These are phyloP conservation scores for Keithomyces neogunnii DNA, from an alignment of 2,329 filamentous ascomycete genomes.

Conservation along the genomic window DNA sequence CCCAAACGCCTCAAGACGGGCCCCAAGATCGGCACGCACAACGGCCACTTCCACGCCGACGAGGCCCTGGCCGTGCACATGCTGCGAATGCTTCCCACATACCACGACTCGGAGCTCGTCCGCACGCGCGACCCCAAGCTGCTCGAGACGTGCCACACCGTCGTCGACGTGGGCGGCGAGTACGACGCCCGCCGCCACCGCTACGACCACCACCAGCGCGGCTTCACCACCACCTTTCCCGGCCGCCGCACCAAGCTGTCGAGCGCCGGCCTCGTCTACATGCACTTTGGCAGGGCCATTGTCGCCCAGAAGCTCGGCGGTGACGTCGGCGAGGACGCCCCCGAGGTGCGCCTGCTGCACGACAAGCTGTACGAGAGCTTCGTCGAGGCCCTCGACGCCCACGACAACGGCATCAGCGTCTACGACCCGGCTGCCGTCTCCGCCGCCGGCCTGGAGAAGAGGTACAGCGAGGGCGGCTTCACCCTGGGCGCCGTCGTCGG, in stretches of 20 bases:
- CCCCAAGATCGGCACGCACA: constrained; percentile 83
- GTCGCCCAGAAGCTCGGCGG: constrained; percentile 51
- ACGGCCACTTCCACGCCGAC: constrained; percentile 97
- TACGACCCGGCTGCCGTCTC: constrained; percentile 66
- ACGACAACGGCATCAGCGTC: constrained; percentile 87
- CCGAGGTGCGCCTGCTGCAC: constrained; percentile 69
- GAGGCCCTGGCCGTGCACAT: constrained; percentile 96
- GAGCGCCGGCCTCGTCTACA: constrained; percentile 86
- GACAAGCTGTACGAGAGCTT: constrained; percentile 88
- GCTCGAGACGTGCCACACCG: constrained; percentile 79
- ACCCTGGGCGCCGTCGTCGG: constrained; percentile 76
- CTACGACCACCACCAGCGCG: constrained; percentile 96
- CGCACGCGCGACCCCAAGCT: constrained; percentile 78
- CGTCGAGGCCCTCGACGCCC: constrained; percentile 91
- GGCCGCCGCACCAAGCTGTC: constrained; percentile 80
- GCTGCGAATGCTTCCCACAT: constrained; percentile 79
- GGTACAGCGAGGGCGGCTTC: constrained; percentile 76
- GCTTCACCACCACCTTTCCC: constrained; percentile 80
- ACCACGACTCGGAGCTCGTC: constrained; percentile 63
- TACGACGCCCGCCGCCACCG: constrained; percentile 71
- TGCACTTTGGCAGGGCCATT: constrained; percentile 86
- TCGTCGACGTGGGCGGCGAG: constrained; percentile 95
- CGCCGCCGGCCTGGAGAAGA: constrained; percentile 67
- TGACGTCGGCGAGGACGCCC: constrained; percentile 46
- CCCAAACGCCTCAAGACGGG: constrained; percentile 70